A percentile compares a stretch with the other conserved stretches of the same genome.
Conservation (phyloP, 2,329 filamentous ascomycete genomes). For the Salinomyces thailandicus region DNA sequence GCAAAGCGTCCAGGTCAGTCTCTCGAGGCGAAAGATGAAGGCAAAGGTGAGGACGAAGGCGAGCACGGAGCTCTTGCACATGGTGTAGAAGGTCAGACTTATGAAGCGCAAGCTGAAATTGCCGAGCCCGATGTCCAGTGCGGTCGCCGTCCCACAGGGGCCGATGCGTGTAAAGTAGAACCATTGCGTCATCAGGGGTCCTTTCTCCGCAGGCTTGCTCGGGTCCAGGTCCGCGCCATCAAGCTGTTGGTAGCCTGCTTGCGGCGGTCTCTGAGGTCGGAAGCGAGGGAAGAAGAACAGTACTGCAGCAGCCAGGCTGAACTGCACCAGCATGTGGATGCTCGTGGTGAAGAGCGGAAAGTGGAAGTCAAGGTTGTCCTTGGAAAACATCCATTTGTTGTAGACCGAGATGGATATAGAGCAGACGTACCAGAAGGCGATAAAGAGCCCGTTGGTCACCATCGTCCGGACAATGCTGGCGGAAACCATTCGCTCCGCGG, state of each 20-base stretch:
- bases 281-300: constrained; percentile 74
- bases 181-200: constrained; percentile 66
- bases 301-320: constrained; percentile 63
- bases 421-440: constrained; percentile 79
- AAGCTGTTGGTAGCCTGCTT: constrained; percentile 4
- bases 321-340: constrained; percentile 93
- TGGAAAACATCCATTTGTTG: constrained; percentile 99
- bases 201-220: constrained; percentile 25
- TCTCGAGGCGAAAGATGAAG: constrained; percentile 84
- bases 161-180: constrained; percentile 90
- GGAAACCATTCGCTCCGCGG: constrained; percentile 60
- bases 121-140: constrained; percentile 87
- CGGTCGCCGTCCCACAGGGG: constrained; percentile 85
- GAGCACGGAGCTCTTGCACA: constrained; percentile 97
- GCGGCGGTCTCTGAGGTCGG: constrained; percentile 49
- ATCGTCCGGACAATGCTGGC: constrained; percentile 59
- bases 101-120: constrained; percentile 96
- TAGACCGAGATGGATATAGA: constrained; percentile 93
- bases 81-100: constrained; percentile 93
- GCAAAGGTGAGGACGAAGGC: constrained; percentile 93
- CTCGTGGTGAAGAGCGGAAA: constrained; percentile 94
- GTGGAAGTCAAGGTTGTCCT: constrained; percentile 73
- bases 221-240: constrained; percentile 10
- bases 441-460: constrained; percentile 67
- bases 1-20: constrained; percentile 74